These are phyloP conservation scores for Sugiyamaella floridensis DNA, from an alignment of 805 yeast genomes.

Conservation along the genomic window DNA sequence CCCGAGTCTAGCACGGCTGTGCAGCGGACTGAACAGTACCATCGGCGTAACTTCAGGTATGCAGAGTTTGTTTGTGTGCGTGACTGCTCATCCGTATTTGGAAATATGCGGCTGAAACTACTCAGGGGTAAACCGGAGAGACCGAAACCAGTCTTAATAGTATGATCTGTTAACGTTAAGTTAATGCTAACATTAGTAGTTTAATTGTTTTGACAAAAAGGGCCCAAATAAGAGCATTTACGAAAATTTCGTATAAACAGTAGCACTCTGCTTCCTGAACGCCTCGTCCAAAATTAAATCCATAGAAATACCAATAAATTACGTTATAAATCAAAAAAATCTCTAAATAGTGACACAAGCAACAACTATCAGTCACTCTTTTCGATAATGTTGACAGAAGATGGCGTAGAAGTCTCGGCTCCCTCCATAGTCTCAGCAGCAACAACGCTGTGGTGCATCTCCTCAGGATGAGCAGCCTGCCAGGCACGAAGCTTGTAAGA, in stretches of 20 bases:
- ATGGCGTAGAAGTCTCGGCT: background rate
- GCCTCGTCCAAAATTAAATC: background rate
- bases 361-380: background rate
- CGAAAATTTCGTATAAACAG: no score
- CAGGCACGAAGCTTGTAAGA: conserved; percentile 63
- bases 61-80: background rate
- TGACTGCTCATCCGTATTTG: background rate
- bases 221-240: no score
- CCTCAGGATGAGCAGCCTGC: conserved; percentile 69
- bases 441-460: conserved; percentile 40
- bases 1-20: background rate
- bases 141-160: no score
- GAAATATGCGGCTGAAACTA: background rate
- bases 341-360: background rate
- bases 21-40: background rate
- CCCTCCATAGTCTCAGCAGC: background rate
- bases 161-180: no score
- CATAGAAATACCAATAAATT: background rate
- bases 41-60: background rate
- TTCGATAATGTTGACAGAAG: background rate
- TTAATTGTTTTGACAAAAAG: no score
- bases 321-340: background rate
- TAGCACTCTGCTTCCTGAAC: background rate
- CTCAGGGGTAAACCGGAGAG: no score
- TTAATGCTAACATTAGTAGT: no score